Conservation (phyloP, 2,329 filamentous ascomycete genomes). For the Calonectria crousiana region DNA sequence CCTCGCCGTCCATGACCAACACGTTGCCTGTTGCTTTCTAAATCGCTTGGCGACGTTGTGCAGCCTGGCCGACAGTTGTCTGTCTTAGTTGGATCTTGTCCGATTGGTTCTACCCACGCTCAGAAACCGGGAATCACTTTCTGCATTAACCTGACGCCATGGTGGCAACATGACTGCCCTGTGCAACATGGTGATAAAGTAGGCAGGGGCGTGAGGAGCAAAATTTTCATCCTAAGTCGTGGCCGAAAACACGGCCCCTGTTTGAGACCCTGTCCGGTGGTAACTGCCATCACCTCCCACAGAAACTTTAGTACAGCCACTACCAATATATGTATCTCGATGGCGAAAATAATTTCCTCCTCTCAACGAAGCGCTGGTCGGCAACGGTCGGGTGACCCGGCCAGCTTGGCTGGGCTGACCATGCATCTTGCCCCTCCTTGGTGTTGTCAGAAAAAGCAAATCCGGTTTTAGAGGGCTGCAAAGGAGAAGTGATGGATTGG, state of each 20-base stretch:
- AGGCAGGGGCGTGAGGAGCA: background rate
- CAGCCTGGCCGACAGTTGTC: background rate
- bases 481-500: background rate
- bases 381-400: background rate
- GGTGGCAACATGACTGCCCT: background rate
- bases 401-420: background rate
- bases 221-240: background rate
- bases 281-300: background rate
- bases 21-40: background rate
- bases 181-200: background rate
- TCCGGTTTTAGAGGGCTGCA: background rate
- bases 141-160: background rate
- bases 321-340: background rate
- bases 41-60: background rate
- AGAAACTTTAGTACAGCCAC: background rate
- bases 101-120: background rate
- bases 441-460: background rate
- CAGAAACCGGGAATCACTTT: background rate
- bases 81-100: background rate
- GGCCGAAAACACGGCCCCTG: too few species aligned
- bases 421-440: background rate
- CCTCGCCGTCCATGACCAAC: background rate
- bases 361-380: background rate
- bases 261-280: too few species aligned
- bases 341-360: background rate